Conservation (phyloP, 2,329 filamentous ascomycete genomes). For the Juglanconis oblonga region DNA sequence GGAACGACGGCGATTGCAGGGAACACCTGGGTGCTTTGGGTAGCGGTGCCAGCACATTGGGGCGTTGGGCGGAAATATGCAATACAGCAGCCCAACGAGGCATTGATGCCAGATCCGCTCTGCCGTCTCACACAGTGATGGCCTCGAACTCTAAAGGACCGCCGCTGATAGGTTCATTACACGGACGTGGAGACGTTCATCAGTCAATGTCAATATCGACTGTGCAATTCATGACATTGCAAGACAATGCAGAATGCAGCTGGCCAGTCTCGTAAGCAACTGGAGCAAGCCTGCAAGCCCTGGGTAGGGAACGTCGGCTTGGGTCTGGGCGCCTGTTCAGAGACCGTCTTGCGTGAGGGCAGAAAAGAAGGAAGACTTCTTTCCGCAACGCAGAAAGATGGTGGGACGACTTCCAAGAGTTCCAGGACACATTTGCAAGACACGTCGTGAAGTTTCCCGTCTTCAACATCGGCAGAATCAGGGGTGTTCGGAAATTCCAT, state of each 20-base stretch:
- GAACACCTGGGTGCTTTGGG: constrained; percentile 14
- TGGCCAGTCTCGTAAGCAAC: too few species aligned
- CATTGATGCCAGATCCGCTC: constrained; percentile 20
- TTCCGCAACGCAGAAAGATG: too few species aligned
- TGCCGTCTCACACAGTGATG: constrained; percentile 14
- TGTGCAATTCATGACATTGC: not conserved
- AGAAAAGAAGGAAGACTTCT: not conserved
- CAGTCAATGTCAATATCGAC: not conserved
- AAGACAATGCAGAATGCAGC: too few species aligned
- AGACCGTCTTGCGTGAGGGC: too few species aligned
- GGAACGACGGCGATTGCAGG: constrained; percentile 12
- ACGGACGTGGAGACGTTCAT: not conserved
- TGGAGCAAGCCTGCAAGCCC: not conserved
- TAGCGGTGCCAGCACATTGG: constrained; percentile 17
- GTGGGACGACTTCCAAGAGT: not conserved
- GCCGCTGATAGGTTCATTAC: constrained; percentile 9
- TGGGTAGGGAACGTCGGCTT: not conserved
- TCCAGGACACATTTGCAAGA: not conserved
- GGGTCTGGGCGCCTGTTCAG: too few species aligned
- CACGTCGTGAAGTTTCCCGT: not conserved
- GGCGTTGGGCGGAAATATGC: constrained; percentile 18
- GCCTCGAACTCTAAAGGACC: constrained; percentile 6
- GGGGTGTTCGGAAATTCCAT: not conserved
- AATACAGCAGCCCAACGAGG: constrained; percentile 18
- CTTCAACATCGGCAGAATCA: not conserved